phyloP scores from a whole-genome alignment of 164 flowering plant genomes.

The Vitis labrusca region DNA sequence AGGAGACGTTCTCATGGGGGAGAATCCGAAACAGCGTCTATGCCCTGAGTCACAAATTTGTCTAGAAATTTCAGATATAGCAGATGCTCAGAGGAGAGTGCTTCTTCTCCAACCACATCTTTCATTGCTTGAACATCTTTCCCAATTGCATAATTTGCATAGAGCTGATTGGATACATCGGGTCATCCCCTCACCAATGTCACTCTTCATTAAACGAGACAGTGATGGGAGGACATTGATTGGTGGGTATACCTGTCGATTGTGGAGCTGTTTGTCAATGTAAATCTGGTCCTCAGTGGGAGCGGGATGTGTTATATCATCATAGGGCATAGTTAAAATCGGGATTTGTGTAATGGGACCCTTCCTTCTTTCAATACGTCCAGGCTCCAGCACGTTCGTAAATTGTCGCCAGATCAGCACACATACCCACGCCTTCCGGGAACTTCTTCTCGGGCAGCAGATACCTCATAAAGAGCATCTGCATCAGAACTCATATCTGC shows the following conservation, averaged over 20 bases:
- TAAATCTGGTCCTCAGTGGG: slow-evolving; percentile 99
- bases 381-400: slow-evolving; percentile 38
- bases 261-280: slow-evolving; percentile 88
- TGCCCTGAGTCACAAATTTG: slow-evolving; percentile 93
- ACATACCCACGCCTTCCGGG: too few species aligned
- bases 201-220: slow-evolving; percentile 98
- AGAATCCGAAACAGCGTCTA: slow-evolving; percentile 96
- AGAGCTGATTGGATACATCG: slow-evolving; percentile 97
- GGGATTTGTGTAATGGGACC: slow-evolving; percentile 95
- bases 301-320: slow-evolving; percentile 95
- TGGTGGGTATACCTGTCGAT: slow-evolving; percentile 97
- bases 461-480: too few species aligned
- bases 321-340: slow-evolving; percentile 12
- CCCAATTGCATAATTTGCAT: slow-evolving; percentile 96
- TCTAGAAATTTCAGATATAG: slow-evolving; percentile 91
- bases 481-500: too few species aligned
- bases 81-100: slow-evolving; percentile 98
- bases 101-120: slow-evolving; percentile 74
- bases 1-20: slow-evolving; percentile 58
- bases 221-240: slow-evolving; percentile 97
- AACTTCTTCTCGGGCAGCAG: too few species aligned
- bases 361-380: slow-evolving; percentile 93
- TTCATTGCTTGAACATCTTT: too few species aligned
- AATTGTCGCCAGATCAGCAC: too few species aligned
- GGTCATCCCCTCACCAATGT: slow-evolving; percentile 98